A percentile compares a stretch with the other conserved stretches of the same genome.
Evolutionary conservation across 768 basidiomycete genomes (phyloP).

Genomic region (Hypsizygus marmoreus): DNA sequence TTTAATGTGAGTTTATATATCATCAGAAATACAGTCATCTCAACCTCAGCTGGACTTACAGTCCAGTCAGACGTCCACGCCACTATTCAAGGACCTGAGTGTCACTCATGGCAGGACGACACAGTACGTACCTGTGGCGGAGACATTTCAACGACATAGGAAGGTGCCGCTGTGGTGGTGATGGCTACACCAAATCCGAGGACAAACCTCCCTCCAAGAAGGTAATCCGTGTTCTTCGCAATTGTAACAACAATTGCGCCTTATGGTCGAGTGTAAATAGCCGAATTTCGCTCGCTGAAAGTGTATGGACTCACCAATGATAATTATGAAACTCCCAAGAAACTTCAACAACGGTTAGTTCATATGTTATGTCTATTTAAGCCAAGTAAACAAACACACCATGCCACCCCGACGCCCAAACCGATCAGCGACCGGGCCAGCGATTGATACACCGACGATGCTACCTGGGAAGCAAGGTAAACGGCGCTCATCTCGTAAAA

Average conservation of each 20-base stretch:
- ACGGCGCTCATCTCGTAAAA: not conserved
- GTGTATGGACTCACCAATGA: conserved; percentile 29
- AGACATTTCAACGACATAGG: conserved; percentile 60
- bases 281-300: not conserved
- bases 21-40: conserved; percentile 1
- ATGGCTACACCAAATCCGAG: conserved; percentile 57
- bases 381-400: conserved; percentile 27
- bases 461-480: conserved; percentile 21
- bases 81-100: conserved; percentile 29
- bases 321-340: conserved; percentile 39
- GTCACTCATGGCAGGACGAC: not conserved
- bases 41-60: conserved; percentile 36
- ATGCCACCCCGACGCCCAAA: conserved; percentile 48
- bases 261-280: conserved; percentile 16
- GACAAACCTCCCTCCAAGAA: conserved; percentile 53
- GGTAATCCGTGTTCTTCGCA: conserved; percentile 44
- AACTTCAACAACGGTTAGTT: conserved; percentile 26
- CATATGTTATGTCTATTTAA: not conserved
- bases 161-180: conserved; percentile 42
- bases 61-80: conserved; percentile 51
- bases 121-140: conserved; percentile 47
- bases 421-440: conserved; percentile 42
- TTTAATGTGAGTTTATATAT: conserved; percentile 9
- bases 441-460: conserved; percentile 39
- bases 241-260: conserved; percentile 50